Conservation (phyloP, 2,329 filamentous ascomycete species). For the Colletotrichum sp. region DNA sequence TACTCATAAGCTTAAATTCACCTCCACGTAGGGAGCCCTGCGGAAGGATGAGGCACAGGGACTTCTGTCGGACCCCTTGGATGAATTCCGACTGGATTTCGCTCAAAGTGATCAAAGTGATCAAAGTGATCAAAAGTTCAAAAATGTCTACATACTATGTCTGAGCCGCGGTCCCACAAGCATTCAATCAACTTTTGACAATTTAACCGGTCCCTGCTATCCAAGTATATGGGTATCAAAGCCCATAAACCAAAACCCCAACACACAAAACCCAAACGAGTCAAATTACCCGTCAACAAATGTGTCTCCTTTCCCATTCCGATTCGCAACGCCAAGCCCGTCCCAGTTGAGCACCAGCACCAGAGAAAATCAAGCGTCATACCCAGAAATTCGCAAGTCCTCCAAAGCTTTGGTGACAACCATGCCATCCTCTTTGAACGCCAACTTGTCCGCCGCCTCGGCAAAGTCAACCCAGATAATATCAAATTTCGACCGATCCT, state of each 20-base stretch:
- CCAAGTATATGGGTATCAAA: neutral
- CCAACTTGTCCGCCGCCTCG: conserved; percentile 26
- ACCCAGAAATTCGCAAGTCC: conserved; percentile 30
- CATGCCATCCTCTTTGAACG: conserved; percentile 26
- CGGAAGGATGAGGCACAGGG: neutral
- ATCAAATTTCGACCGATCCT: conserved; percentile 32
- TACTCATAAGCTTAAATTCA: neutral
- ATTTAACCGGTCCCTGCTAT: neutral
- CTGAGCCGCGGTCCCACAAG: neutral
- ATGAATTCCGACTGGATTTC: neutral
- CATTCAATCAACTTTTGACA: neutral
- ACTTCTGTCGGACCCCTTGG: neutral
- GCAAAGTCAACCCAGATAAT: conserved; percentile 29
- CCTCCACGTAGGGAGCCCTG: neutral
- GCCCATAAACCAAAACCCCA: neutral
- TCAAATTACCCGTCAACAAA: neutral
- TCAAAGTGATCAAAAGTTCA: neutral
- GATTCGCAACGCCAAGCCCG: neutral
- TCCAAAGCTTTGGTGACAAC: conserved; percentile 31
- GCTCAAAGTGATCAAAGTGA: neutral
- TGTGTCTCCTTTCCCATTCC: neutral
- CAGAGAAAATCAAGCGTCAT: conserved; percentile 23
- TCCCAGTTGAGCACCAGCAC: neutral
- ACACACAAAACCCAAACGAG: neutral
- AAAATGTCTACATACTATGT: neutral